Evolutionary conservation across 805 yeast species (phyloP).

Genomic region (Pichia sporocuriosa): DNA sequence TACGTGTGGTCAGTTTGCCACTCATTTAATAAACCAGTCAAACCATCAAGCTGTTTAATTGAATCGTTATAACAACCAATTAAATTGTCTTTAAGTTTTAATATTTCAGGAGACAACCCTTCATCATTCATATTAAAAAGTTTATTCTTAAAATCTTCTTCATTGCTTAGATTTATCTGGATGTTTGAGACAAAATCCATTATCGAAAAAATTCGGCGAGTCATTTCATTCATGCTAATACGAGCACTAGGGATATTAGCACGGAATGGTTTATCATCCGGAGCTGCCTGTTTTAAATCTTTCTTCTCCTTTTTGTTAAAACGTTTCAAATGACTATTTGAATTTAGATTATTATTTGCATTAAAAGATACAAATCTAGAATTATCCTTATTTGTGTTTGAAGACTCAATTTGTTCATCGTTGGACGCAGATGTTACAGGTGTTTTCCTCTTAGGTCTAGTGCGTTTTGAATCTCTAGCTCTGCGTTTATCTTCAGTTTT

Average conservation of each 20-base stretch:
- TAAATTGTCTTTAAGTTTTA: slow-evolving; percentile 31
- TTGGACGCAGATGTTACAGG: slow-evolving; percentile 3
- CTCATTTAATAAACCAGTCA: slow-evolving; percentile 59
- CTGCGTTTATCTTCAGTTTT: slow-evolving; percentile 4
- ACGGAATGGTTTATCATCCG: slow-evolving; percentile 61
- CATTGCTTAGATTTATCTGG: slow-evolving; percentile 74
- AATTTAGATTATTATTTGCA: not conserved
- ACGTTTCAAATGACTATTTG: not conserved
- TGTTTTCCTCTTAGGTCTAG: not conserved
- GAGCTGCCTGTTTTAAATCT: slow-evolving; percentile 35
- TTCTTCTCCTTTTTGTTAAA: slow-evolving; percentile 14
- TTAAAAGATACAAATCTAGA: not conserved
- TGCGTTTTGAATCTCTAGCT: slow-evolving; percentile 1
- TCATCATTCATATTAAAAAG: slow-evolving; percentile 25
- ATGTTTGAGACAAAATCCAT: slow-evolving; percentile 86
- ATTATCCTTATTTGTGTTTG: not conserved
- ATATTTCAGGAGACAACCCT: slow-evolving; percentile 26
- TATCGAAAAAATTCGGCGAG: slow-evolving; percentile 81
- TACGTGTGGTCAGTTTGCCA: slow-evolving; percentile 71
- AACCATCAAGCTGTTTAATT: slow-evolving; percentile 57
- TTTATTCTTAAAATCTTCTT: slow-evolving; percentile 48
- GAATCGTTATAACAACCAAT: slow-evolving; percentile 52
- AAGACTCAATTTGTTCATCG: slow-evolving; percentile 6
- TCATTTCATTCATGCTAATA: slow-evolving; percentile 73
- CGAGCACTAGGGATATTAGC: slow-evolving; percentile 80